These are phyloP conservation scores for Citrus sinensis DNA, from an alignment of 345 rosid genomes.

Conservation along the genomic window DNA sequence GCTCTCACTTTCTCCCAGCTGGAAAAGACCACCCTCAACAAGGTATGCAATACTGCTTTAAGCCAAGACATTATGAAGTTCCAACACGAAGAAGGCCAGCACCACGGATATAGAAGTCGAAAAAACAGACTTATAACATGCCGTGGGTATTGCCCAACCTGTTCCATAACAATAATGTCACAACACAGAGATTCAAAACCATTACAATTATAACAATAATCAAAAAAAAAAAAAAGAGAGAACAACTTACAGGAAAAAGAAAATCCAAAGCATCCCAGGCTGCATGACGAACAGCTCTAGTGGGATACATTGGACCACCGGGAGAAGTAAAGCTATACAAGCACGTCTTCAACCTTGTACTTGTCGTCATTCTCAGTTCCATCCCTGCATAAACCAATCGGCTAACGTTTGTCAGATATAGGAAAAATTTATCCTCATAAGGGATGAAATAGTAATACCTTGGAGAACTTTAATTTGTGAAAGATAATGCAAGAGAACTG, in stretches of 20 bases:
- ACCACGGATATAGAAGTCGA: slow-evolving; percentile 93
- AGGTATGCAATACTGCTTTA: slow-evolving; percentile 49
- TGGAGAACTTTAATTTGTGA: slow-evolving; percentile 78
- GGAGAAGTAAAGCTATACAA: slow-evolving; percentile 96
- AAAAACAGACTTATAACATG: slow-evolving; percentile 95
- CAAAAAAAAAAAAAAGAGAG: neutral
- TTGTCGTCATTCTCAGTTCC: slow-evolving; percentile 94
- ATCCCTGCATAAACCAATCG: slow-evolving; percentile 48
- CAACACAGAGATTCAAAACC: neutral
- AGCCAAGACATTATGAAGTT: slow-evolving; percentile 73
- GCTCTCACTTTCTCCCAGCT: slow-evolving; percentile 48
- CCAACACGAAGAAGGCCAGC: slow-evolving; percentile 99
- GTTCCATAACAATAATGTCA: slow-evolving; percentile 18
- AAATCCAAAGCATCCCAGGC: slow-evolving; percentile 96
- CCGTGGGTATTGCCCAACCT: slow-evolving; percentile 94
- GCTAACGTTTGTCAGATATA: neutral
- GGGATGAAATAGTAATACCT: slow-evolving; percentile 38
- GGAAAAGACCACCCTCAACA: slow-evolving; percentile 49
- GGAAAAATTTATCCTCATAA: neutral
- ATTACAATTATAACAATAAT: no score
- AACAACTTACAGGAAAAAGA: slow-evolving; percentile 82
- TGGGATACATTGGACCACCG: slow-evolving; percentile 98
- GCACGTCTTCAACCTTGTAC: slow-evolving; percentile 90
- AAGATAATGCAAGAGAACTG: slow-evolving; percentile 86
- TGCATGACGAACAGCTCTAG: slow-evolving; percentile 98